A percentile compares a stretch with the other conserved stretches of the same genome.
Evolutionary conservation across 2,329 filamentous ascomycete genomes (phyloP).

Genomic region (Arthrobotrys entomopaga): DNA sequence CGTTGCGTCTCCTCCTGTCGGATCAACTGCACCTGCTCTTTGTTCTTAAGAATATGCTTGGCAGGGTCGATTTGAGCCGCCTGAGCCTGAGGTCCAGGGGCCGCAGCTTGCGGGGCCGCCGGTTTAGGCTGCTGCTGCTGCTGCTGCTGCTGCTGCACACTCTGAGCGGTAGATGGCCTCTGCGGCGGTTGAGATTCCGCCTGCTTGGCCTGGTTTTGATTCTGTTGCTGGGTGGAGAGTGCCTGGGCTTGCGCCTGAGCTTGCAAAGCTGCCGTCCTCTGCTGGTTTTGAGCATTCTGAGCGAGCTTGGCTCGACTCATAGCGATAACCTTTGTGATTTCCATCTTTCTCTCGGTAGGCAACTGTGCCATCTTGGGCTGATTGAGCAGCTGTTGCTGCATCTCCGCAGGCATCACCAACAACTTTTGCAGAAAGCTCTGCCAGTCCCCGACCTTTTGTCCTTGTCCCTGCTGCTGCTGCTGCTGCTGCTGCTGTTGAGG

Average conservation of each 20-base stretch:
- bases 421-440: slow-evolving; percentile 43
- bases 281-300: slow-evolving; percentile 24
- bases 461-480: slow-evolving; percentile 20
- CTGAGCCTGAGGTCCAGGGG: slow-evolving; percentile 12
- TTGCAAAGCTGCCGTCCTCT: slow-evolving; percentile 11
- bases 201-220: slow-evolving; percentile 30
- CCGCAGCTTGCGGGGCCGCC: neutral
- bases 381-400: slow-evolving; percentile 29
- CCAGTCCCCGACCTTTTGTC: slow-evolving; percentile 24
- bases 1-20: slow-evolving; percentile 41
- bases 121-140: slow-evolving; percentile 1
- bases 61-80: slow-evolving; percentile 30
- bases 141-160: slow-evolving; percentile 10
- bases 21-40: slow-evolving; percentile 43
- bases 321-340: slow-evolving; percentile 29
- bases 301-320: slow-evolving; percentile 31
- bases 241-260: slow-evolving; percentile 15
- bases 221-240: slow-evolving; percentile 1
- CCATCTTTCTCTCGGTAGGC: slow-evolving; percentile 27
- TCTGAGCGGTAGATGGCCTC: slow-evolving; percentile 28
- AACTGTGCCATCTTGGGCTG: slow-evolving; percentile 32
- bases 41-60: slow-evolving; percentile 43
- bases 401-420: slow-evolving; percentile 36
- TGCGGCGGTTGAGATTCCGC: neutral
- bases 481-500: slow-evolving; percentile 13